A percentile compares a stretch with the other conserved stretches of the same genome.
phyloP scores from a whole-genome alignment of 108 stramenopile genomes.

The Nitzschia sp. region DNA sequence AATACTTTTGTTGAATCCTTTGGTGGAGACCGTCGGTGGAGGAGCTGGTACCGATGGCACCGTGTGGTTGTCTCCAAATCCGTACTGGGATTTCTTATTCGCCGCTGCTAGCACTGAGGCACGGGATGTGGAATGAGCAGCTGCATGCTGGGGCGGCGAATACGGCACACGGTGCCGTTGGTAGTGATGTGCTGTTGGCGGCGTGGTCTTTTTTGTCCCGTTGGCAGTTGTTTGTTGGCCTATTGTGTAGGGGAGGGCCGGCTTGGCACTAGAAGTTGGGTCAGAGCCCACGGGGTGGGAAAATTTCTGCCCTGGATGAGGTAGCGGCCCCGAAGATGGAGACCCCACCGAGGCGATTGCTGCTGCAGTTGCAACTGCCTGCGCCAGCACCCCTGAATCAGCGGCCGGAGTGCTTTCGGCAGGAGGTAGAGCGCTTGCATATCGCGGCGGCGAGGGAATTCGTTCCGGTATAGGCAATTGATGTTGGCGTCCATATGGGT shows the following conservation, averaged over 20 bases:
- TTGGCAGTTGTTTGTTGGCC: not conserved
- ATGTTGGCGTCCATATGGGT: constrained; percentile 38
- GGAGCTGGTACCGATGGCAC: constrained; percentile 72
- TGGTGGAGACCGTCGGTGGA: constrained; percentile 27
- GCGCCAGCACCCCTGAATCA: constrained; percentile 16
- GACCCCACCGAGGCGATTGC: constrained; percentile 28
- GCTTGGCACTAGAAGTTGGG: not conserved
- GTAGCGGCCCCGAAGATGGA: not conserved
- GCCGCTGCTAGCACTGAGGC: constrained; percentile 50
- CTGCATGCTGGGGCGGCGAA: constrained; percentile 38
- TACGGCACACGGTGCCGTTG: constrained; percentile 22
- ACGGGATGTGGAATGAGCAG: constrained; percentile 41
- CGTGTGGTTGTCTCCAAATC: constrained; percentile 71
- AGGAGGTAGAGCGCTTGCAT: constrained; percentile 11
- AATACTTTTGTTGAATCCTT: not conserved
- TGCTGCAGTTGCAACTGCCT: constrained; percentile 43
- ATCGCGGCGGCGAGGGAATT: constrained; percentile 1
- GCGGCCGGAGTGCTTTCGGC: not conserved
- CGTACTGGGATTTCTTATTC: constrained; percentile 67
- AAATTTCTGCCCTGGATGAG: not conserved
- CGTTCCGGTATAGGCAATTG: constrained; percentile 34
- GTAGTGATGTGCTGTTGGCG: not conserved
- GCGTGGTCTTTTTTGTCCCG: not conserved
- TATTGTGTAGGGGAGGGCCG: not conserved
- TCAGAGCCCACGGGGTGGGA: not conserved